Percentiles rank a stretch among this genome's conserved stretches.
Conservation (phyloP, 2,329 filamentous ascomycete genomes). For the Xylogone sp. region DNA sequence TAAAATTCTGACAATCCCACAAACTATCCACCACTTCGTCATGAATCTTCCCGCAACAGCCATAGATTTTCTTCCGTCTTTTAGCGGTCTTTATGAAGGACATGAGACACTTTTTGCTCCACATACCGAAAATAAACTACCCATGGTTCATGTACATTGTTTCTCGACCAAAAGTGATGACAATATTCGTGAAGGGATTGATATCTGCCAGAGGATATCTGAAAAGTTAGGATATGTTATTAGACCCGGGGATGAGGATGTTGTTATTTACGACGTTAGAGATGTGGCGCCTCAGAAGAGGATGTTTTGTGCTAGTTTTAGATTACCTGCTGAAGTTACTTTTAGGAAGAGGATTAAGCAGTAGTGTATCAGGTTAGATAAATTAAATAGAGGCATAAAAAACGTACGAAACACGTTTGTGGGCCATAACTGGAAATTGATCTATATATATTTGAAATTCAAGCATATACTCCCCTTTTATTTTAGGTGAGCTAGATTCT, state of each 20-base stretch:
- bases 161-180: constrained; percentile 82
- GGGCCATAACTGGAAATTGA: too few species aligned
- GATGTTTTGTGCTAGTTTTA: constrained; percentile 95
- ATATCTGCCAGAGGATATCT: constrained; percentile 66
- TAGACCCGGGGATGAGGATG: constrained; percentile 41
- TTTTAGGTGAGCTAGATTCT: too few species aligned
- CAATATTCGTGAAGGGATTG: constrained; percentile 50
- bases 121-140: constrained; percentile 57
- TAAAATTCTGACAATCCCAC: constrained; percentile 55
- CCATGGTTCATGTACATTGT: constrained; percentile 90
- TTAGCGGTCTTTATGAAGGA: constrained; percentile 76
- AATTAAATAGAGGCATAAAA: neutral
- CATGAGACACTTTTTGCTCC: constrained; percentile 63
- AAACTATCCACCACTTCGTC: constrained; percentile 85
- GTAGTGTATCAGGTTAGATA: neutral
- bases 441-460: too few species aligned
- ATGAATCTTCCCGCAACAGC: constrained; percentile 96
- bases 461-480: too few species aligned
- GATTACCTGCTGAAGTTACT: constrained; percentile 76
- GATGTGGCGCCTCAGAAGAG: constrained; percentile 90
- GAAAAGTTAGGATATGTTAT: constrained; percentile 43
- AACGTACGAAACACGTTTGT: too few species aligned
- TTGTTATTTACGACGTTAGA: constrained; percentile 66
- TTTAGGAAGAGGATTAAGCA: constrained; percentile 43
- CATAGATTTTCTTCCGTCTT: constrained; percentile 73